phyloP scores from a whole-genome alignment of 208 protist genomes.

The Wallacemonas rigidus region DNA sequence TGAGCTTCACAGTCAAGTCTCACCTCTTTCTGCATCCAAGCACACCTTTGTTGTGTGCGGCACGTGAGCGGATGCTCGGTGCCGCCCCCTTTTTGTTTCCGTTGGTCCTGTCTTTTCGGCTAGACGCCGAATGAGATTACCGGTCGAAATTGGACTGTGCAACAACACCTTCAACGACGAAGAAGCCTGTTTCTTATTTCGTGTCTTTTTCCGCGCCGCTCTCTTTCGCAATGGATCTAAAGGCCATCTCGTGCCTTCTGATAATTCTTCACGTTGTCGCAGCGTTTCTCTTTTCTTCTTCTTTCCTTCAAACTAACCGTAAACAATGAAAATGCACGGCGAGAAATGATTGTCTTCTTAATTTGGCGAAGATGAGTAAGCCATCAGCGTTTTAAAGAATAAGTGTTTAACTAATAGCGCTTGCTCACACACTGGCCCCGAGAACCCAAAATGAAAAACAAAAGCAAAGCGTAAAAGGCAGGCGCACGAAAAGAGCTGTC shows the following conservation, averaged over 20 bases:
- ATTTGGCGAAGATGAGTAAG: neutral
- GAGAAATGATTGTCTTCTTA: neutral
- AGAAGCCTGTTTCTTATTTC: no score
- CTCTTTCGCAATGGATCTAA: no score
- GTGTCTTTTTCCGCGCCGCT: no score
- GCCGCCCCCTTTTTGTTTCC: no score
- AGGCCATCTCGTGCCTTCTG: no score
- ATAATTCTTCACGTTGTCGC: neutral
- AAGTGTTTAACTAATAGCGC: constrained; percentile 11
- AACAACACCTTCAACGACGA: no score
- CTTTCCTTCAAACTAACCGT: constrained; percentile 1
- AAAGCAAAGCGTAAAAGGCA: neutral
- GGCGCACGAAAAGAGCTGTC: neutral
- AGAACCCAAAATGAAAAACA: neutral
- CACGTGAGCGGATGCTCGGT: no score
- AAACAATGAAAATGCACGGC: constrained; percentile 25
- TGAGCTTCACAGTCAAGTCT: neutral
- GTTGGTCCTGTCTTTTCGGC: no score
- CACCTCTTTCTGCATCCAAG: constrained; percentile 6
- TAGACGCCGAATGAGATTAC: no score
- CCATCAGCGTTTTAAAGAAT: constrained; percentile 15
- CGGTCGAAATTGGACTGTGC: no score
- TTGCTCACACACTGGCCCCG: neutral
- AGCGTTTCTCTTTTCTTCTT: constrained; percentile 23
- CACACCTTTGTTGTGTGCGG: neutral